These are phyloP conservation scores for Pythium aristosporum DNA, from an alignment of 352 stramenopile species.

Conservation along the genomic window DNA sequence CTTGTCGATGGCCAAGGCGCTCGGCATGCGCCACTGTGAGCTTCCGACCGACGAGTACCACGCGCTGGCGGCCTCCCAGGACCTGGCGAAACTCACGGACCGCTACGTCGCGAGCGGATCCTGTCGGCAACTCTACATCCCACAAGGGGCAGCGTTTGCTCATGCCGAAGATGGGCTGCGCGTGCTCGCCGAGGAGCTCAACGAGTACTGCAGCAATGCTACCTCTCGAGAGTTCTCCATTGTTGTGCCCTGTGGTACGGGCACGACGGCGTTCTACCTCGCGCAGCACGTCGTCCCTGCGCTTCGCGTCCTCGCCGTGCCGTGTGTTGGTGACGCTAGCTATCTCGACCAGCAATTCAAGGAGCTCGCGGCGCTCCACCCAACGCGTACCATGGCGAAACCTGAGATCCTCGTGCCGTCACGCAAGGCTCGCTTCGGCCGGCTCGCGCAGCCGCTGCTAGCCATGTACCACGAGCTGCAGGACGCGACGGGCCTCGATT, in stretches of 20 bases:
- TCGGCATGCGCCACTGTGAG: constrained; percentile 73
- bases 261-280: constrained; percentile 79
- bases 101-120: background rate
- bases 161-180: constrained; percentile 59
- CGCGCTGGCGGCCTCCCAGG: constrained; percentile 40
- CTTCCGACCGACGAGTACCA: constrained; percentile 46
- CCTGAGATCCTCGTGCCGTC: constrained; percentile 48
- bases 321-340: constrained; percentile 62
- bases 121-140: constrained; percentile 41
- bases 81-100: constrained; percentile 19
- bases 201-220: constrained; percentile 42
- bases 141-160: constrained; percentile 67
- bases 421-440: constrained; percentile 69
- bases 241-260: constrained; percentile 72
- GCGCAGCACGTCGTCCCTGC: constrained; percentile 54
- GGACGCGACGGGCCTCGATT: constrained; percentile 54
- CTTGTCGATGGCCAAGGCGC: constrained; percentile 33
- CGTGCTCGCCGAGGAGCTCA: constrained; percentile 67
- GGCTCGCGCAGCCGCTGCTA: constrained; percentile 49
- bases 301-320: constrained; percentile 57
- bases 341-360: constrained; percentile 64
- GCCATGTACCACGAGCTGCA: constrained; percentile 65
- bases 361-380: constrained; percentile 31
- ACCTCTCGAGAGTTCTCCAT: constrained; percentile 39
- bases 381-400: constrained; percentile 4